These are phyloP conservation scores for Cryptococcus maquisensis DNA, from an alignment of 1,284 basidiomycete species.

Conservation along the genomic window DNA sequence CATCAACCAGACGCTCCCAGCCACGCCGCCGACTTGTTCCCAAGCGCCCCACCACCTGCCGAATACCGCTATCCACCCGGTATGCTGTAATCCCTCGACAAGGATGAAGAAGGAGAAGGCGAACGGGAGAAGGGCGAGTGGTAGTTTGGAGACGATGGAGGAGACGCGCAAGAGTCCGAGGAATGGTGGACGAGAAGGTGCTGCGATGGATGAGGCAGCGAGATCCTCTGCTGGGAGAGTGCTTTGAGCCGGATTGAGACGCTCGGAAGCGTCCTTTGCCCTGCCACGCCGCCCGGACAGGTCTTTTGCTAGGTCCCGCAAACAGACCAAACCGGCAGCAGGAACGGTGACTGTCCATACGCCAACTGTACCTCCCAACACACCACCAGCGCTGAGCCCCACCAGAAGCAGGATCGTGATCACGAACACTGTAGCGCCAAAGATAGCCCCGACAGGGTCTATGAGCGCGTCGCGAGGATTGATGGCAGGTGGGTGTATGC, in stretches of 20 bases:
- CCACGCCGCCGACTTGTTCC: slow-evolving; percentile 48
- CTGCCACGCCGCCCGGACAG: not conserved
- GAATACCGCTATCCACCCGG: slow-evolving; percentile 90
- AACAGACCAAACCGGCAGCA: slow-evolving; percentile 68
- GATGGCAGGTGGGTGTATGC: slow-evolving; percentile 51
- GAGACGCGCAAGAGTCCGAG: not conserved
- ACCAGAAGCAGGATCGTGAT: slow-evolving; percentile 58
- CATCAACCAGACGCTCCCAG: slow-evolving; percentile 53
- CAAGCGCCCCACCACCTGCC: slow-evolving; percentile 63
- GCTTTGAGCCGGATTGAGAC: not conserved
- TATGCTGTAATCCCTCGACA: slow-evolving; percentile 73
- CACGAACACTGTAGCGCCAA: slow-evolving; percentile 53
- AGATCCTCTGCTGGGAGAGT: not conserved
- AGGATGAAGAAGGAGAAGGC: slow-evolving; percentile 95
- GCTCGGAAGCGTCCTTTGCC: not conserved
- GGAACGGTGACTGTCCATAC: slow-evolving; percentile 71
- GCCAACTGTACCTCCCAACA: slow-evolving; percentile 62
- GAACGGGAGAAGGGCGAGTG: slow-evolving; percentile 66
- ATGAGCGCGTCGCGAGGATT: slow-evolving; percentile 52
- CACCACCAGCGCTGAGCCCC: slow-evolving; percentile 55
- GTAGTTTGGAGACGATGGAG: slow-evolving; percentile 54
- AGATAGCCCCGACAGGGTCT: slow-evolving; percentile 55
- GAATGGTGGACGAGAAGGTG: not conserved
- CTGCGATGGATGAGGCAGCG: not conserved
- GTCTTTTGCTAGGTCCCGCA: slow-evolving; percentile 54